phyloP scores from a whole-genome alignment of 2,329 filamentous ascomycete genomes.

The Ophiocordyceps camponoti-rufipedis region DNA sequence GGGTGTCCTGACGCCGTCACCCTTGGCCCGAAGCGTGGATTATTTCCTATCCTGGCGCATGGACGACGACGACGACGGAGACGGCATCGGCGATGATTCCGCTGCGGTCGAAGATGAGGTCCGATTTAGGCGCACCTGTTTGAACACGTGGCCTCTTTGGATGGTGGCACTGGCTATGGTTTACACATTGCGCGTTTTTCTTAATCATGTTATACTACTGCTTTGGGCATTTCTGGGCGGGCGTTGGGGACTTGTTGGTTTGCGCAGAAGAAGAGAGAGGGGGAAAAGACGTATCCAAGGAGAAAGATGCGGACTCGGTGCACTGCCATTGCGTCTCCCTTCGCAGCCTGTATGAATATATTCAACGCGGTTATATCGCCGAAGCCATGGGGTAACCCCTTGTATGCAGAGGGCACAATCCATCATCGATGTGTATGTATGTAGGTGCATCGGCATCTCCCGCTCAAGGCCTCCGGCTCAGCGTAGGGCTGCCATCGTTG shows the following conservation, averaged over 20 bases:
- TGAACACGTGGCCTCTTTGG: not conserved
- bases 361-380: not conserved
- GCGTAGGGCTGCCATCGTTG: conserved; percentile 28
- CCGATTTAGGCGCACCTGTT: not conserved
- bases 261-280: not conserved
- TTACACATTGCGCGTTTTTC: not conserved
- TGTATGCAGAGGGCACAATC: too few relatives aligned
- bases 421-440: too few relatives aligned
- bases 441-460: too few relatives aligned
- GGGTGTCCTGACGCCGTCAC: conserved; percentile 48
- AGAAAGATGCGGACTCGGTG: not conserved
- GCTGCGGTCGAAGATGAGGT: too few relatives aligned
- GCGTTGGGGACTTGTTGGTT: not conserved
- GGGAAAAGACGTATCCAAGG: not conserved
- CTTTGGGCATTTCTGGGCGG: not conserved
- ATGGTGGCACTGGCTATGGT: not conserved
- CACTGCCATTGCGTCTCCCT: not conserved
- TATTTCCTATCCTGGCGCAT: not conserved
- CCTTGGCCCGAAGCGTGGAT: not conserved
- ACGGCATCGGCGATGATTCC: too few relatives aligned
- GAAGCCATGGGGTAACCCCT: not conserved
- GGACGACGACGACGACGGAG: too few relatives aligned
- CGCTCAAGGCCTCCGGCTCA: conserved; percentile 17
- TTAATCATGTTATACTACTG: not conserved
- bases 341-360: not conserved